Evolutionary conservation across 352 stramenopile genomes (phyloP), one percentile per base, ranked within the genome.

Genomic region (Globisporangium cylindrosporum): DNA sequence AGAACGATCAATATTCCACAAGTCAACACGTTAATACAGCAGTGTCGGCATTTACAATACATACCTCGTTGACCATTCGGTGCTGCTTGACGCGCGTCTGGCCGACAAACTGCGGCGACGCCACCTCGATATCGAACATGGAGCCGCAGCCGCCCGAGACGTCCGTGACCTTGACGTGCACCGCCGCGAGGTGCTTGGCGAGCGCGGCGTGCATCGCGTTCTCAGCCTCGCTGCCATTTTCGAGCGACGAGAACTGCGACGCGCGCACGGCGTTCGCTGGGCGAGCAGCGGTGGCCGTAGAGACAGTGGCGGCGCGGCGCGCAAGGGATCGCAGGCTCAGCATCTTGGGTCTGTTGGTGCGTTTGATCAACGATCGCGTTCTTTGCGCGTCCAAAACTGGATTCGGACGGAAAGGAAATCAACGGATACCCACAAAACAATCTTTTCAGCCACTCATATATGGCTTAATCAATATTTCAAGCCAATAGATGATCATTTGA

Each of bases 41-140:
- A 61, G 10, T 49, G 24, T 22, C 18, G 18, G 2, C 4, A 48
- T 1, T 41, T n/a, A 55, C 25, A 46, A 38, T 51, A 24, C 68
- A 25, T 49, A 96, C 85, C 77, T 96, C 82, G 62, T 93, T 95
- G 20, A 97, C 89, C 69, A 95, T 83, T 38, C 90, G 82, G 70
- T 95, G 88, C 75, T 96, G 89, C 76, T 93, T 92, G 72, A 97
- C 84, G 69, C 87, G 89, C 69, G 80, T 86, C 71, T 95, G 83
- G 25, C 88, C 88, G 3, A 73, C 73, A 34, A 97, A 97, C 49
- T 84, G 77, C 36, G 86, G 65, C 20, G 90, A 97, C 38, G 80
- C 86, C 24, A 97, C 87, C 66, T 95, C 82, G 48, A 97, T 82
- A 68, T 96, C 80, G 72, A 90, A 97, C 86, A 95, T 95, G 69